Evolutionary conservation across 2,329 filamentous ascomycete genomes (phyloP).

Genomic region (Pseudodiploospora longispora): DNA sequence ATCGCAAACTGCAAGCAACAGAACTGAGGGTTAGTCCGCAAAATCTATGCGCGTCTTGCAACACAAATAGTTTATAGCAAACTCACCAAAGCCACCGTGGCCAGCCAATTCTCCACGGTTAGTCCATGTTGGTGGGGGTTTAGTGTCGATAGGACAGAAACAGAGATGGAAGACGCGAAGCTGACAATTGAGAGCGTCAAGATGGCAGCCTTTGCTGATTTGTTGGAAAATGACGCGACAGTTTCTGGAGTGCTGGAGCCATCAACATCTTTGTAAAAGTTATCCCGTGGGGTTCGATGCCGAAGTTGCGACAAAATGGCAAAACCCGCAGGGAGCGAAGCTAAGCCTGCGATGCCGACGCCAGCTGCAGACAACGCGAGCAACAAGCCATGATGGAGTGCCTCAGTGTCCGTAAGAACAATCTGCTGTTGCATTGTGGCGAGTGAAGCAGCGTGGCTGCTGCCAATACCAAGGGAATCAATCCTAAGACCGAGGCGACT

Average conservation of each 20-base stretch:
- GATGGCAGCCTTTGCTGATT: constrained; percentile 46
- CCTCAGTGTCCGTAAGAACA: not conserved
- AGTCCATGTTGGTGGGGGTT: constrained; percentile 26
- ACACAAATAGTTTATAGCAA: not conserved
- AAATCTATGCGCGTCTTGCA: not conserved
- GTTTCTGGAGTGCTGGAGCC: constrained; percentile 60
- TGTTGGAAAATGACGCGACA: constrained; percentile 53
- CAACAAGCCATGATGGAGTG: constrained; percentile 2
- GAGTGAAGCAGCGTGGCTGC: not conserved
- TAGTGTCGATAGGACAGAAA: constrained; percentile 45
- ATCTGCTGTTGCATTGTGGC: constrained; percentile 5
- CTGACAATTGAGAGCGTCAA: constrained; percentile 47
- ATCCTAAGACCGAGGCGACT: too few relatives aligned
- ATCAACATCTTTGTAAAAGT: constrained; percentile 60
- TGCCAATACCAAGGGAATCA: too few relatives aligned
- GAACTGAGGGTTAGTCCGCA: not conserved
- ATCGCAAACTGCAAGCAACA: constrained; percentile 36
- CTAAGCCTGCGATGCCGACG: constrained; percentile 26
- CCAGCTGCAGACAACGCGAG: constrained; percentile 23
- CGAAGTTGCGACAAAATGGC: constrained; percentile 27
- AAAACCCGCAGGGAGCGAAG: constrained; percentile 29
- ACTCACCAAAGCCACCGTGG: constrained; percentile 55
- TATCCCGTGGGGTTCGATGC: constrained; percentile 29
- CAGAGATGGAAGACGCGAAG: constrained; percentile 45
- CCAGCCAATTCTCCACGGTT: constrained; percentile 51